Evolutionary conservation across 345 rosid genomes (phyloP).

Genomic region (Sonneratia caseolaris): DNA sequence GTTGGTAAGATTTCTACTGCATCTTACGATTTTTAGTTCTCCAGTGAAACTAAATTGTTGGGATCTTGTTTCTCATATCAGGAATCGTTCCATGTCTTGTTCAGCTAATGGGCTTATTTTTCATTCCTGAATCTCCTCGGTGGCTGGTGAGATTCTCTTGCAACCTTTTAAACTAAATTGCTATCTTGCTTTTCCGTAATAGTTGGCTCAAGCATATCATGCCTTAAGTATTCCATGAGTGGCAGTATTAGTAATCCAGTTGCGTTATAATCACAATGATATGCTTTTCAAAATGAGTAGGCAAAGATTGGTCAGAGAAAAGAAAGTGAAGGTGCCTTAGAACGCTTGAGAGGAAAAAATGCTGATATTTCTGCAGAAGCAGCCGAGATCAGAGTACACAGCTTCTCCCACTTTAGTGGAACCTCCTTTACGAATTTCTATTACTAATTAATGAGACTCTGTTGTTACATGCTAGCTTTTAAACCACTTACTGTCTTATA

Average conservation of each 20-base stretch:
- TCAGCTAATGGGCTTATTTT: constrained; percentile 27
- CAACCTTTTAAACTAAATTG: not conserved
- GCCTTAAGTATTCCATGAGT: not conserved
- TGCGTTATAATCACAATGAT: not conserved
- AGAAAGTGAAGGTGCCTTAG: constrained; percentile 25
- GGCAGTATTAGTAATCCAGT: not conserved
- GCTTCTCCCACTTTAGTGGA: not conserved
- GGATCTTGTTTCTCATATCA: constrained; percentile 8
- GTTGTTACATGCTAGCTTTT: not conserved
- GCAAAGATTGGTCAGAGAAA: constrained; percentile 25
- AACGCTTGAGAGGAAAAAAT: constrained; percentile 22
- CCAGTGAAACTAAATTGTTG: not conserved
- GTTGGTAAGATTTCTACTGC: constrained; percentile 28
- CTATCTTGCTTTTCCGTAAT: not conserved
- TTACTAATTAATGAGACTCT: not conserved
- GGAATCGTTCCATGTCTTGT: constrained; percentile 36
- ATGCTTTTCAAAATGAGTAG: constrained; percentile 13
- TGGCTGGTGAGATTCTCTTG: constrained; percentile 34
- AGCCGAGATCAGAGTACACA: constrained; percentile 27
- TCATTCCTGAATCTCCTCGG: constrained; percentile 54
- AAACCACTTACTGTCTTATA: constrained; percentile 4
- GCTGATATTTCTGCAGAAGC: constrained; percentile 37
- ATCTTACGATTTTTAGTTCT: not conserved
- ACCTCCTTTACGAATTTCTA: not conserved
- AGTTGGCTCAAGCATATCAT: not conserved